phyloP scores from a whole-genome alignment of 23 red algal genomes.

The Chondrus crispus region DNA sequence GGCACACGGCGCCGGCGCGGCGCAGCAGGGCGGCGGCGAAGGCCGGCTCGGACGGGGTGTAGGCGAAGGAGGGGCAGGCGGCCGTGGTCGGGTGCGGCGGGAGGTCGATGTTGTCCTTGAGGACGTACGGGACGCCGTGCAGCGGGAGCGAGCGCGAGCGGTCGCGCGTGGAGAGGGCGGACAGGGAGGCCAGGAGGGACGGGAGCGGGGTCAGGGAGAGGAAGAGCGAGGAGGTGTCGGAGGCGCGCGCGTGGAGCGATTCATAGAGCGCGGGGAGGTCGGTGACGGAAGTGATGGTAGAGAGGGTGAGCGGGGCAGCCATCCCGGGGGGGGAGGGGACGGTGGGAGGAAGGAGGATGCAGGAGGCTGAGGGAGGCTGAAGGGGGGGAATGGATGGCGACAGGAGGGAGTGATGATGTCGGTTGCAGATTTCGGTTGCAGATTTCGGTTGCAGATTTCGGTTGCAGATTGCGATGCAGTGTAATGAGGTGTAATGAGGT shows the following conservation, averaged over 20 bases:
- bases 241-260: neutral
- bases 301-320: neutral
- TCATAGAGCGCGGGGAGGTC: slow-evolving; percentile 14
- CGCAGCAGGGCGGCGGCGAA: slow-evolving; percentile 43
- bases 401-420: neutral
- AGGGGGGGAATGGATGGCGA: neutral
- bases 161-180: slow-evolving; percentile 4
- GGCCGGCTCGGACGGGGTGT: slow-evolving; percentile 4
- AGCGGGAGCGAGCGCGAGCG: neutral
- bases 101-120: slow-evolving; percentile 76
- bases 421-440: neutral
- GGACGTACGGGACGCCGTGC: slow-evolving; percentile 58
- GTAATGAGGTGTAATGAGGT: neutral
- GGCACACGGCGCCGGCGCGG: slow-evolving; percentile 54
- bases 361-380: too few species aligned
- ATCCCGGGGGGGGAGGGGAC: neutral
- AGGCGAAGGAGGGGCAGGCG: slow-evolving; percentile 31
- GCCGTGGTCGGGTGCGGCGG: slow-evolving; percentile 48
- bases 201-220: slow-evolving; percentile 37
- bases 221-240: neutral
- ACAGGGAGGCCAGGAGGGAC: neutral
- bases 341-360: too few species aligned
- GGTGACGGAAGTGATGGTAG: neutral
- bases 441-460: too few species aligned
- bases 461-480: too few species aligned